These are phyloP conservation scores for Podospora comata DNA, from an alignment of 495 filamentous ascomycete genomes.

Conservation along the genomic window DNA sequence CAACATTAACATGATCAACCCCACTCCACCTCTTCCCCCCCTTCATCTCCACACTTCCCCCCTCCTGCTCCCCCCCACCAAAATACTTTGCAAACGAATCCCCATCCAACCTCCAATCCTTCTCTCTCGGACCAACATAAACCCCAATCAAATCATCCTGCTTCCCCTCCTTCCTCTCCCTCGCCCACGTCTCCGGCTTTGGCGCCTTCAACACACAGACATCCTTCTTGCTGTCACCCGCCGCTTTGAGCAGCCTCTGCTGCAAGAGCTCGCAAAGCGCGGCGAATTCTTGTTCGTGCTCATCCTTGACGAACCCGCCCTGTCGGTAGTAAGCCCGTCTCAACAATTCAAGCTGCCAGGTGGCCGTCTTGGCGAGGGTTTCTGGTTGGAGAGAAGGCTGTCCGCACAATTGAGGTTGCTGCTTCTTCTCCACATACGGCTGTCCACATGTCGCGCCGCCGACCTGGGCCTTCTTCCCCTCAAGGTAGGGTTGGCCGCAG, in stretches of 20 bases:
- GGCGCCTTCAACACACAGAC: constrained; percentile 9
- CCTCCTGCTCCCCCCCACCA: constrained; percentile 5
- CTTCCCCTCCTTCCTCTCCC: constrained; percentile 19
- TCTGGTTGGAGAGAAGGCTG: constrained; percentile 37
- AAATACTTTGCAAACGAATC: not conserved
- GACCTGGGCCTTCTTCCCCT: not conserved
- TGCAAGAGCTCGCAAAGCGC: constrained; percentile 19
- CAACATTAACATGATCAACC: constrained; percentile 21
- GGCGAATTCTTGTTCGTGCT: constrained; percentile 25
- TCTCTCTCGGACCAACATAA: constrained; percentile 25
- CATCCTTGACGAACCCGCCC: constrained; percentile 31
- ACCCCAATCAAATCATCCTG: constrained; percentile 27
- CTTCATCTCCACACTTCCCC: not conserved
- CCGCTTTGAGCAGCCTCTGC: constrained; percentile 14
- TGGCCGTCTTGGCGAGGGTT: constrained; percentile 38
- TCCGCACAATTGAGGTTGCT: not conserved
- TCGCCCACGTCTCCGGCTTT: constrained; percentile 23
- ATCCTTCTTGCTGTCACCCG: not conserved
- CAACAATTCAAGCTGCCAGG: constrained; percentile 52
- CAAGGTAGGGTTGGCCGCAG: not conserved
- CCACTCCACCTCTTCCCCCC: constrained; percentile 10
- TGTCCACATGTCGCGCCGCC: not conserved
- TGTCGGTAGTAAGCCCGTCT: constrained; percentile 41
- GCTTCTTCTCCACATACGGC: not conserved
- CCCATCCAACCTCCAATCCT: constrained; percentile 22